Base-by-base conservation (phyloP, 495 filamentous ascomycete species). In the Aspergillus nanangensis region DNA sequence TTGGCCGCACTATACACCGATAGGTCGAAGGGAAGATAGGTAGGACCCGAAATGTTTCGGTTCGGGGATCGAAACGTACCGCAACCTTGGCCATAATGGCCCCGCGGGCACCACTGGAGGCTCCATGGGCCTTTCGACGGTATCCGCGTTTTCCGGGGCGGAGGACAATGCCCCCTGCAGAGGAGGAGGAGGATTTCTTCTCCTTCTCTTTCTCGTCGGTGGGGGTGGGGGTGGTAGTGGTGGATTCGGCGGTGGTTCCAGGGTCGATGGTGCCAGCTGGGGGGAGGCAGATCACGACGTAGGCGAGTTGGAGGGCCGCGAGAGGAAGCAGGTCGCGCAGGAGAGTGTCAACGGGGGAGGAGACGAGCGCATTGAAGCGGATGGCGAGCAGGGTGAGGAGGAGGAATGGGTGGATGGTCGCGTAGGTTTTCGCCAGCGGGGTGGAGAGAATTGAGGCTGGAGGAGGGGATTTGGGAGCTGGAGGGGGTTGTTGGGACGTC, bases 241-340 rank as follows among this genome's bases (percentile, higher is more conserved):
- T 31, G 2, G 19, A 4, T 27, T n/a, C n/a, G n/a, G n/a, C n/a
- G n/a, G n/a, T n/a, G n/a, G n/a, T n/a, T n/a, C n/a, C n/a, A n/a
- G 34, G 4, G 15, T 37, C 3, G 27, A 24, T 10, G 20, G 38
- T 31, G 11, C 80, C 83, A 0, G 75, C 81, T 14, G 78, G 76
- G 2, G 88, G 88, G 10, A 95, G 75, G 64, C 91, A 95, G 18
- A 84, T 47, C 14, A 88, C 59, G 32, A 73, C 81, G 61, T 90
- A 96, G 4, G 54, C 62, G 10, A 79, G 61, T 61, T 97, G 92
- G 2, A 90, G 55, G 2, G 74, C 60, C 2, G 77, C 69, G 11
- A 93, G 68, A 38, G 79, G 65, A 2, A 83, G 76, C n/a, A 93
- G 61, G 21, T 78, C 66, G 24, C 52, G 72, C 1, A 75, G 51